phyloP scores from a whole-genome alignment of 2,329 filamentous ascomycete species.

The Phyllosticta capitalensis region DNA sequence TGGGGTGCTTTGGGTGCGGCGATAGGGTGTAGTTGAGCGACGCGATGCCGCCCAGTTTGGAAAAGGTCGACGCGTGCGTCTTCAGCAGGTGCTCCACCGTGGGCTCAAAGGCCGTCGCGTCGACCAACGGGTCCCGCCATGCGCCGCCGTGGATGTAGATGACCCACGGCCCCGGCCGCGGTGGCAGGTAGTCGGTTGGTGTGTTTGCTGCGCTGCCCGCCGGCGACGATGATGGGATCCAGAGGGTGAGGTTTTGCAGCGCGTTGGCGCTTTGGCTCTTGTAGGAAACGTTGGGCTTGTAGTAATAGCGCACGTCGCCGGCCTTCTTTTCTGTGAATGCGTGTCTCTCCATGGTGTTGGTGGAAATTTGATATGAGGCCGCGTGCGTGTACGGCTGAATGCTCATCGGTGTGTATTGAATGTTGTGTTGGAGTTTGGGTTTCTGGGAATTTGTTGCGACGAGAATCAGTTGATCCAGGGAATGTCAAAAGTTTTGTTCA shows the following conservation, averaged over 20 bases:
- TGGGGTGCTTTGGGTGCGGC: slow-evolving; percentile 35
- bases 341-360: neutral
- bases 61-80: slow-evolving; percentile 12
- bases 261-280: neutral
- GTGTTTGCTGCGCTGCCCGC: neutral
- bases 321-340: neutral
- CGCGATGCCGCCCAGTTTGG: slow-evolving; percentile 50
- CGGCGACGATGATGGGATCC: neutral
- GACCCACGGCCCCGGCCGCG: neutral
- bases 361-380: no score
- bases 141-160: slow-evolving; percentile 42
- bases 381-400: neutral
- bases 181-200: neutral
- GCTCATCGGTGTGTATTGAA: neutral
- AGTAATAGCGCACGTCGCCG: neutral
- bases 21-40: slow-evolving; percentile 58
- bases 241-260: neutral
- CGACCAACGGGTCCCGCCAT: slow-evolving; percentile 39
- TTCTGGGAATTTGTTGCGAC: neutral
- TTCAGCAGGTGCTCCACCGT: slow-evolving; percentile 29
- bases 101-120: slow-evolving; percentile 25
- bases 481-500: neutral
- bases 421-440: neutral
- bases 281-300: neutral
- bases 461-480: neutral